These are phyloP conservation scores for Picochlorum sp. DNA, from an alignment of 139 green algal genomes.

Conservation along the genomic window DNA sequence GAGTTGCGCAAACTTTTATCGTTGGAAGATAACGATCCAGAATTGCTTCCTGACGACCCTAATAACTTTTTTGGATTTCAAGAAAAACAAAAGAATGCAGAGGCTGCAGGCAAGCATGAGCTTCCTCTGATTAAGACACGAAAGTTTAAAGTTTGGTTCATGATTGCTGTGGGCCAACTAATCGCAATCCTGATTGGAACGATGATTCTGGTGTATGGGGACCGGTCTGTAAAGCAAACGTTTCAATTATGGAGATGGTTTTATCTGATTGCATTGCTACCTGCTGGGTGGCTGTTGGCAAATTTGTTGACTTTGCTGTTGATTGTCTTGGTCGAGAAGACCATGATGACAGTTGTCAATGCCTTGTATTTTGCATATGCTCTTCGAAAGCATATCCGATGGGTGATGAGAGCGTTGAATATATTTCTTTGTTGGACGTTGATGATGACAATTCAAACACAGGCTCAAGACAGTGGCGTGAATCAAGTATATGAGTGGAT, in stretches of 20 bases:
- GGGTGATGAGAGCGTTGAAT: conserved; percentile 23
- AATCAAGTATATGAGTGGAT: conserved; percentile 14
- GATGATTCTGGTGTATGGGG: not conserved
- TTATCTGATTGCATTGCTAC: conserved; percentile 28
- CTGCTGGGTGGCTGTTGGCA: conserved; percentile 13
- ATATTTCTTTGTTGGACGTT: conserved; percentile 14
- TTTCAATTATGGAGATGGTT: conserved; percentile 27
- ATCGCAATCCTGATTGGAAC: not conserved
- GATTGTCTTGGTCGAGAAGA: conserved; percentile 17
- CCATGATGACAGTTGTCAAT: conserved; percentile 23
- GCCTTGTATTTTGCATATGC: conserved; percentile 28
- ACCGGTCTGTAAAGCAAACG: not conserved
- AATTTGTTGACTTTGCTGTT: not conserved
- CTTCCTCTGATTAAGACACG: too few species aligned
- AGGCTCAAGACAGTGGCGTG: not conserved
- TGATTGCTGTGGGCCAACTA: not conserved
- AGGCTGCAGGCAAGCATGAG: too few species aligned
- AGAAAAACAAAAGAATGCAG: too few species aligned
- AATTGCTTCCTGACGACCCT: too few species aligned
- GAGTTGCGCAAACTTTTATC: too few species aligned
- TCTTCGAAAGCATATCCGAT: conserved; percentile 4
- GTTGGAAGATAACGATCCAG: too few species aligned
- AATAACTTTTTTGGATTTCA: too few species aligned
- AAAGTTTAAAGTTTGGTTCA: not conserved
- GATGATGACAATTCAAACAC: conserved; percentile 15